Conservation (phyloP, 2,329 filamentous ascomycete genomes). For the Alternaria brassicae region DNA sequence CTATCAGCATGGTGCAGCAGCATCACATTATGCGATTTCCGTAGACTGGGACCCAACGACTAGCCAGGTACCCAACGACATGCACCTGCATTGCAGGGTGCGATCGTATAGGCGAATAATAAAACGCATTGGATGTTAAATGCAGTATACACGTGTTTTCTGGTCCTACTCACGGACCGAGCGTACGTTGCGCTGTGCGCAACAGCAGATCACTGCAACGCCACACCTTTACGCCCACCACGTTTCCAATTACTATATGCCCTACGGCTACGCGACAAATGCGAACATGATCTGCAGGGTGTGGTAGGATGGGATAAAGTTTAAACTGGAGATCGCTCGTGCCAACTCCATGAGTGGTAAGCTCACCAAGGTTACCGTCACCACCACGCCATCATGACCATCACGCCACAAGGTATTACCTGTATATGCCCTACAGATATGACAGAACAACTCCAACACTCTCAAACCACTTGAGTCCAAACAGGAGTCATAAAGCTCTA, state of each 20-base stretch:
- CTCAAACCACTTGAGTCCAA: background rate
- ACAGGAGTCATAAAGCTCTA: background rate
- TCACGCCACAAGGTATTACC: background rate
- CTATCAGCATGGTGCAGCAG: constrained; percentile 18
- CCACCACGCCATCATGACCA: background rate
- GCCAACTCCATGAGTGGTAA: background rate
- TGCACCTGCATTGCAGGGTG: constrained; percentile 9
- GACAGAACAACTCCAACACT: background rate
- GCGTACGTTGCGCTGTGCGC: background rate
- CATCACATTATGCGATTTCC: constrained; percentile 1
- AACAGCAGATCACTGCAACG: constrained; percentile 23
- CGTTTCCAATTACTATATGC: background rate
- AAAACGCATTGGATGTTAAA: constrained; percentile 10
- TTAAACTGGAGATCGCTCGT: background rate
- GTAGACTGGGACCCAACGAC: constrained; percentile 10
- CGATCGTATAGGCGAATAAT: constrained; percentile 23
- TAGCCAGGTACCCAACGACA: constrained; percentile 11
- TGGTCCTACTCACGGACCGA: constrained; percentile 2
- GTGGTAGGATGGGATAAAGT: background rate
- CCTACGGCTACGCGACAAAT: background rate
- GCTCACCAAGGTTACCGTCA: background rate
- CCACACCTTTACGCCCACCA: constrained; percentile 8
- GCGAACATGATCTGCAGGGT: background rate
- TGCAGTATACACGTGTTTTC: constrained; percentile 12
- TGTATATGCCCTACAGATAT: background rate